These are phyloP conservation scores for Gnomoniopsis sp. DNA, from an alignment of 2,329 filamentous ascomycete genomes.

Conservation along the genomic window DNA sequence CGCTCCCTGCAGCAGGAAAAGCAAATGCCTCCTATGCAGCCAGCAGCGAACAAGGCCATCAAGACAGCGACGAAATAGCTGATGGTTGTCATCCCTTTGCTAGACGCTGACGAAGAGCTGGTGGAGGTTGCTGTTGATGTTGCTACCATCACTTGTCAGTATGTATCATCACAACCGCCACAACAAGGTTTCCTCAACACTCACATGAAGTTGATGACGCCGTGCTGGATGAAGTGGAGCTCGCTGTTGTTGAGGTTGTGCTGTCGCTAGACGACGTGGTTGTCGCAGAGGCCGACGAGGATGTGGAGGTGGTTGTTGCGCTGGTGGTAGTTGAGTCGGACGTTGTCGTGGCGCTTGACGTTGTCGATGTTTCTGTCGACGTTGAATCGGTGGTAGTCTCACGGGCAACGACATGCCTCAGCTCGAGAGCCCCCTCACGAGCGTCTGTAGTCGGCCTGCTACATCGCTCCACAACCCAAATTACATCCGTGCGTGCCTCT, in stretches of 20 bases:
- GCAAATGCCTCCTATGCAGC: neutral
- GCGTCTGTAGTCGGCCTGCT: neutral
- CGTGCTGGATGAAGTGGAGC: slow-evolving; percentile 3
- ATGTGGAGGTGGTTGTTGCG: neutral
- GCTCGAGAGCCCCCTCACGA: neutral
- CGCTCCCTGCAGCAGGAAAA: slow-evolving; percentile 3
- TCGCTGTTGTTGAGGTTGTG: neutral
- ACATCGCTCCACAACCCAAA: neutral
- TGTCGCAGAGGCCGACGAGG: neutral
- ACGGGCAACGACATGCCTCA: neutral
- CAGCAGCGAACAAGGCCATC: neutral
- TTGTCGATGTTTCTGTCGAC: neutral
- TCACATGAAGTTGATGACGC: slow-evolving; percentile 1
- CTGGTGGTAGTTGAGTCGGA: neutral
- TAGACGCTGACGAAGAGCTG: neutral
- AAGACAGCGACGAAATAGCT: slow-evolving; percentile 3
- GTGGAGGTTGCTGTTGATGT: neutral
- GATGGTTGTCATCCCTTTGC: neutral
- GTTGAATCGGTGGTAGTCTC: neutral
- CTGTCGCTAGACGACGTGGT: neutral
- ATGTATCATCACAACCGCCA: too few relatives aligned
- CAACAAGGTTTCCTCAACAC: too few relatives aligned
- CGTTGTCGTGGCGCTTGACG: neutral
- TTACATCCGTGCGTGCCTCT: neutral
- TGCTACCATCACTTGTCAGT: too few relatives aligned